Percentiles rank a stretch among this genome's conserved stretches.
Evolutionary conservation across 2,329 filamentous ascomycete genomes (phyloP).

Genomic region (Fusarium nelsonii): DNA sequence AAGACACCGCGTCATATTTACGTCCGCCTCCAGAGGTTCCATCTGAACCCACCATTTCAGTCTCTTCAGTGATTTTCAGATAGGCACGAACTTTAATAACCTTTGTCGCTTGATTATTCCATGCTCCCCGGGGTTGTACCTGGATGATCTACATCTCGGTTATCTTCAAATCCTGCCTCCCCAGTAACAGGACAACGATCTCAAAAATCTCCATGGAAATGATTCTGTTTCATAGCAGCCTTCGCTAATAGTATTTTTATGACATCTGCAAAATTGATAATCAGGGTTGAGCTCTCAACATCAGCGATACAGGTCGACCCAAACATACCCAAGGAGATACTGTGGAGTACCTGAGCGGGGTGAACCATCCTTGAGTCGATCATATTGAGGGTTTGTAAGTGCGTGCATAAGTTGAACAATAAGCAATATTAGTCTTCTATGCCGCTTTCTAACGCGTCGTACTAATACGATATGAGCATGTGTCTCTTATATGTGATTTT

Average conservation of each 20-base stretch:
- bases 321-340: background rate
- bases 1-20: background rate
- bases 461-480: background rate
- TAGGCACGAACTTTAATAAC: background rate
- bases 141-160: slow-evolving; percentile 1
- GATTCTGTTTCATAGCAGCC: background rate
- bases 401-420: background rate
- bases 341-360: background rate
- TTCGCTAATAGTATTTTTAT: background rate
- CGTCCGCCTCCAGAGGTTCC: too few relatives aligned
- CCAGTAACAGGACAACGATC: background rate
- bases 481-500: too few relatives aligned
- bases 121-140: background rate
- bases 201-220: background rate
- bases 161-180: background rate
- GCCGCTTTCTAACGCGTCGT: background rate
- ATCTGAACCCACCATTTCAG: too few relatives aligned
- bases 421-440: background rate
- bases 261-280: background rate
- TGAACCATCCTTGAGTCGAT: background rate
- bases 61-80: background rate
- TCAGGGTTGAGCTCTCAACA: background rate
- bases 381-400: background rate
- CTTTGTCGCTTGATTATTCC: background rate
- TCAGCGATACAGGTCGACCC: background rate